A percentile compares a stretch with the other conserved stretches of the same genome.
Conservation (phyloP, 768 basidiomycete genomes). For the Lentinula guzmanii region DNA sequence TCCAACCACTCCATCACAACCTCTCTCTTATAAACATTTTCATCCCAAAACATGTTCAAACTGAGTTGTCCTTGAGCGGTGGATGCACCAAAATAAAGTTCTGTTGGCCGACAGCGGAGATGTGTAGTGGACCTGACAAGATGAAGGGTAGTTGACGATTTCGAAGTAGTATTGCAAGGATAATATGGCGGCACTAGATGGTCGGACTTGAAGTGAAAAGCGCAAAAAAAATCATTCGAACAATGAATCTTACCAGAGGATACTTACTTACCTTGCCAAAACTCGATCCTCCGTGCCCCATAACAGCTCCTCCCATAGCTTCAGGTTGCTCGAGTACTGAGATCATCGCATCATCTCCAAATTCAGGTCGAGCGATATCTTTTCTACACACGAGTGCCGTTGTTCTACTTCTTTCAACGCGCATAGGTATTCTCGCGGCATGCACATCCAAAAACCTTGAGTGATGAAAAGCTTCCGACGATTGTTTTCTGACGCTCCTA, state of each 20-base stretch:
- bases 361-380: slow-evolving; percentile 8
- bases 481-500: slow-evolving; percentile 28
- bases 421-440: slow-evolving; percentile 16
- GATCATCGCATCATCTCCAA: slow-evolving; percentile 10
- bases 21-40: slow-evolving; percentile 21
- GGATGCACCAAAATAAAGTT: slow-evolving; percentile 24
- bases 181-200: slow-evolving; percentile 8
- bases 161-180: not conserved
- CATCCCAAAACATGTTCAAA: slow-evolving; percentile 22
- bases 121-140: slow-evolving; percentile 8
- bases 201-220: slow-evolving; percentile 8
- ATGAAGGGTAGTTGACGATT: slow-evolving; percentile 15
- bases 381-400: slow-evolving; percentile 16
- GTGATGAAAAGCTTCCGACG: slow-evolving; percentile 26
- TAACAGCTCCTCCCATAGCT: slow-evolving; percentile 14
- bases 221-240: not conserved
- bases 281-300: slow-evolving; percentile 28
- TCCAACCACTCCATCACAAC: slow-evolving; percentile 29
- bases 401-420: slow-evolving; percentile 19
- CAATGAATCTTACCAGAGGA: not conserved
- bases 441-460: slow-evolving; percentile 43
- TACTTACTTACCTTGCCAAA: slow-evolving; percentile 32
- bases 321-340: slow-evolving; percentile 6
- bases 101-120: slow-evolving; percentile 24
- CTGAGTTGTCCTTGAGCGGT: slow-evolving; percentile 14